Evolutionary conservation across 805 yeast genomes (phyloP), one percentile per base, ranked within the genome.

Genomic region (Candida mattraensis): DNA sequence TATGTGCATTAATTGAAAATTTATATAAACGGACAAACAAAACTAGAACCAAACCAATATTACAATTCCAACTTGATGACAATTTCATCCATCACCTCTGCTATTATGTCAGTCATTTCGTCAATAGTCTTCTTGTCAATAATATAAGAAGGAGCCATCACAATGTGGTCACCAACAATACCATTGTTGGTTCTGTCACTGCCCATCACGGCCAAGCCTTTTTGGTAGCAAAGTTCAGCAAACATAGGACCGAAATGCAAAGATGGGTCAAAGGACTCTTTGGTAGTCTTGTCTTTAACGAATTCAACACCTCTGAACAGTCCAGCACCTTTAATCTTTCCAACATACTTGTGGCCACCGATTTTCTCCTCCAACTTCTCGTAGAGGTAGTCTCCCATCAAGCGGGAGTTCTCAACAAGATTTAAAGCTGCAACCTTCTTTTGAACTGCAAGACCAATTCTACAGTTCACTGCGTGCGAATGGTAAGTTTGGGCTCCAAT

Each of bases 221-320:
- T 67, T 18, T 59, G 57, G 44, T 46, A 60, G 37, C 66, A 53
- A 37, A 55, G 50, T 28, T 58, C 61, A 27, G 61, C 54, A 25
- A 72, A 51, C 45, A 52, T 54, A 37, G 49, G 54, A 12, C 58
- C 60, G 25, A 63, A 50, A 3, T 56, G 59, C 6, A 59, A 40
- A 9, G 47, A 47, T 15, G 47, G 39, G 14, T 58, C 61, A 47
- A 70, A 71, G 24, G 68, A 63, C 43, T 70, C 71, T 42, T 69
- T 71, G 4, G 75, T 65, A 8, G 30, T 50, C 33, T 58, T 60
- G 50, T 71, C 57, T 47, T 70, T 63, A 33, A 72, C 75, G 24
- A 72, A 54, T 50, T 74, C 80, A 33, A 72, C 42, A 1, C 70
- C 64, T 74, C 76, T 67, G 59, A 74, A 72, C 1, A 72, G 70